These are phyloP conservation scores for Bonia amplexicaulis DNA, from an alignment of 176 grass and related monocot species.

Conservation along the genomic window DNA sequence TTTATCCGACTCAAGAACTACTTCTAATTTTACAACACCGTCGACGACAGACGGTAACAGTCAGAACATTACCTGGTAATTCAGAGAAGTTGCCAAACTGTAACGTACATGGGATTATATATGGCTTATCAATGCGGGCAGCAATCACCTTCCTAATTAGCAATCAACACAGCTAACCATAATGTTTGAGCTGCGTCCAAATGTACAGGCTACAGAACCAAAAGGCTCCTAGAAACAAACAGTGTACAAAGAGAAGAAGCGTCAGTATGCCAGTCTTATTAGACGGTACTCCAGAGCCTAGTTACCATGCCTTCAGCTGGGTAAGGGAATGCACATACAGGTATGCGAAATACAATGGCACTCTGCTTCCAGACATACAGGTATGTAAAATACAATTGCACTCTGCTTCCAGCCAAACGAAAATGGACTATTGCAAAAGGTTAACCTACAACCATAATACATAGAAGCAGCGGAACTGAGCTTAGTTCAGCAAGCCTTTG, in stretches of 20 bases:
- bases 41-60: background rate
- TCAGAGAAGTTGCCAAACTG: constrained; percentile 2
- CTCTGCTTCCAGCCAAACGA: background rate
- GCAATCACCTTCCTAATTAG: constrained; percentile 29
- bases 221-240: constrained; percentile 12
- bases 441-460: constrained; percentile 12
- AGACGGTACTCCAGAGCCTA: constrained; percentile 24
- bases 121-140: constrained; percentile 19
- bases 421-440: background rate
- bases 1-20: background rate
- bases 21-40: background rate
- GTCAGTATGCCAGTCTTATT: constrained; percentile 9
- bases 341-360: background rate
- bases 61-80: constrained; percentile 8
- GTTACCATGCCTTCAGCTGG: background rate
- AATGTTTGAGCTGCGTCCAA: constrained; percentile 33
- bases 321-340: constrained; percentile 19
- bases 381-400: background rate
- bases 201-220: constrained; percentile 45
- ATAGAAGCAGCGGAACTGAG: background rate
- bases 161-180: constrained; percentile 29
- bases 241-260: background rate
- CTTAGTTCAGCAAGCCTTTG: background rate
- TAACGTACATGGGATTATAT: background rate
- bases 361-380: background rate